phyloP scores from a whole-genome alignment of 208 protist genomes.

The Wallacemonas rigidus region DNA sequence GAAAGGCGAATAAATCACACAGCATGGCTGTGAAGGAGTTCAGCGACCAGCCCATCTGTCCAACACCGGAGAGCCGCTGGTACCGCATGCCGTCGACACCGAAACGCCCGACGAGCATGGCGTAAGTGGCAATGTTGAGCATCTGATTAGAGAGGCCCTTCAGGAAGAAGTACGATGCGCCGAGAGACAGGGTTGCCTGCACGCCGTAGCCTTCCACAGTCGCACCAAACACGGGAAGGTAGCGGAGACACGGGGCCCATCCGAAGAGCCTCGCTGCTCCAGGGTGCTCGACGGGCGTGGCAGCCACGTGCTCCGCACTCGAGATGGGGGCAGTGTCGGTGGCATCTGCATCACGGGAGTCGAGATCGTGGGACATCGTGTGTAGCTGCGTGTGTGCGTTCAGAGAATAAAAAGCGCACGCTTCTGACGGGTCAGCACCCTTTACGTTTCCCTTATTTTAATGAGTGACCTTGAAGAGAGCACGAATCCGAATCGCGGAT shows the following conservation, averaged over 20 bases:
- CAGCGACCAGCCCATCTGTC: slow-evolving; percentile 46
- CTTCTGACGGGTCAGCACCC: no score
- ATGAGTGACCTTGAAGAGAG: no score
- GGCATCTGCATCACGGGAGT: not conserved
- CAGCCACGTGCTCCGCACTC: not conserved
- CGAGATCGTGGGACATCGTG: not conserved
- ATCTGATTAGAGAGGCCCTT: slow-evolving; percentile 43
- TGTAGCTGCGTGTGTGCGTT: no score
- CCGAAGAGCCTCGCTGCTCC: slow-evolving; percentile 29
- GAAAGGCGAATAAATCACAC: slow-evolving; percentile 39
- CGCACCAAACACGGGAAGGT: slow-evolving; percentile 30
- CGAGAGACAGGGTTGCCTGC: slow-evolving; percentile 27
- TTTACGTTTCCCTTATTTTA: no score
- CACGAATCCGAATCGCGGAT: no score
- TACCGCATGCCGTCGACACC: slow-evolving; percentile 19
- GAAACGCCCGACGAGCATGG: slow-evolving; percentile 42
- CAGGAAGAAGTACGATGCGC: slow-evolving; percentile 33
- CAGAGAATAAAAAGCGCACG: no score
- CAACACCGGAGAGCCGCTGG: slow-evolving; percentile 38
- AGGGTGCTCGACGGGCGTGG: slow-evolving; percentile 14
- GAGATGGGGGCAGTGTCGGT: not conserved
- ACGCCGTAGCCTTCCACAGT: slow-evolving; percentile 37
- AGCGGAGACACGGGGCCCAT: slow-evolving; percentile 22
- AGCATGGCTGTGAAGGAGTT: slow-evolving; percentile 43
- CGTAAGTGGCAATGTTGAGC: slow-evolving; percentile 25